Base-by-base conservation (phyloP, 805 yeast species). In the Sugiyamaella americana region DNA sequence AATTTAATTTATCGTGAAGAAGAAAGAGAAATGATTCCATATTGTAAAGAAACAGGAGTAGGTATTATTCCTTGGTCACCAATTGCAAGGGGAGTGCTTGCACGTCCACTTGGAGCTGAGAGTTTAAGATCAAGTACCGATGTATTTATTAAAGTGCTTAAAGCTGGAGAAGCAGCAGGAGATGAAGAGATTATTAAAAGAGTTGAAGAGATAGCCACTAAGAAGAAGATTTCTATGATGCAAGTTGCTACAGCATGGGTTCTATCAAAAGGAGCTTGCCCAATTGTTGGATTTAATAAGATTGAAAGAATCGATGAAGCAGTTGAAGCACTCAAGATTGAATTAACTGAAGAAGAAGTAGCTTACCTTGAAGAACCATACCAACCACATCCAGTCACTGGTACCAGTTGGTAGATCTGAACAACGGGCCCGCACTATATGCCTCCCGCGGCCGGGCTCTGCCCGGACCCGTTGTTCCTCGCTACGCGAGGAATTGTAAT, bases 21-120 rank as follows among this genome's bases (percentile, higher is more conserved):
- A 47, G 86, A 80, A 59, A 63, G 78, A n/a, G 86, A 80, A 58
- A 65, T 79, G 71, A 74, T 71, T 49, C 76, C 75, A 24, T 80
- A 65, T 58, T 76, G 82, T 51, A 63, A 73, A 22, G 66, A 64
- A 41, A 71, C 73, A n/a, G 73, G 74, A 8, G 74, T 80, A 35
- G 82, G 80, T 1, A 47, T 78, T 13, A 69, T 78, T 43, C 84
- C 84, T 6, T 80, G 79, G 78, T 73, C 79, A 5, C 84, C 84
- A 34, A 61, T 69, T 47, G 80, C 79, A 5, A 62, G 75, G 50
- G 84, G 85, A 6, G 26, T 73, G 1, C 64, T 80, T 40, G 69
- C 82, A 1, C 69, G 81, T 50, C 80, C 84, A 0, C 39, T 37
- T 22, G n/a, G n/a, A 11, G 13, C 11, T 11, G 34, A 29, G 34